Conservation (phyloP, 371 early-diverging fungal species). For the Basidiobolus meristosporus region DNA sequence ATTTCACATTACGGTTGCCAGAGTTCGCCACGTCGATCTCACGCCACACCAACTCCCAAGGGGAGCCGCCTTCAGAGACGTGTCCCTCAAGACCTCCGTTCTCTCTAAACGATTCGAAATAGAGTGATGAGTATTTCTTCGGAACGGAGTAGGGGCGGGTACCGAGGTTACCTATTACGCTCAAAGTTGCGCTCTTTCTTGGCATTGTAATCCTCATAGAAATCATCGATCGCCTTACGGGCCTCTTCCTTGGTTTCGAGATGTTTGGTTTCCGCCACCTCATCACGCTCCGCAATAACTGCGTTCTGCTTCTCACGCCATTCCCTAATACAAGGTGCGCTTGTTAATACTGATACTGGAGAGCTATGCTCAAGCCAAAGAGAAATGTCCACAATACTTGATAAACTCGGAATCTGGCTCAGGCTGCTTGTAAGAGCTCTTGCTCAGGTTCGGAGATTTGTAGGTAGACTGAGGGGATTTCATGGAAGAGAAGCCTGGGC, state of each 20-base stretch:
- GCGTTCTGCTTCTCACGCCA: constrained; percentile 65
- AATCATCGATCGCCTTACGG: constrained; percentile 66
- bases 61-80: not conserved
- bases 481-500: no score
- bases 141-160: no score
- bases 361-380: no score
- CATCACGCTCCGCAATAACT: constrained; percentile 60
- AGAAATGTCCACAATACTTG: no score
- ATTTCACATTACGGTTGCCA: constrained; percentile 28
- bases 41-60: not conserved
- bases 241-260: constrained; percentile 49
- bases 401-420: no score
- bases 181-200: constrained; percentile 43
- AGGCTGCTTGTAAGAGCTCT: no score
- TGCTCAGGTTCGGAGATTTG: no score
- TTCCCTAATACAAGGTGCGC: constrained; percentile 20
- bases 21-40: not conserved
- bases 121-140: no score
- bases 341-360: not conserved
- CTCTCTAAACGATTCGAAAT: no score
- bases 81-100: not conserved
- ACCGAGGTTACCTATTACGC: constrained; percentile 65
- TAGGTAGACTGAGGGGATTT: no score
- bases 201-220: constrained; percentile 89
- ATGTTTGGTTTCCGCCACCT: constrained; percentile 36